Conservation (phyloP, 2,329 filamentous ascomycete species). For the Blastomyces emzantsi region DNA sequence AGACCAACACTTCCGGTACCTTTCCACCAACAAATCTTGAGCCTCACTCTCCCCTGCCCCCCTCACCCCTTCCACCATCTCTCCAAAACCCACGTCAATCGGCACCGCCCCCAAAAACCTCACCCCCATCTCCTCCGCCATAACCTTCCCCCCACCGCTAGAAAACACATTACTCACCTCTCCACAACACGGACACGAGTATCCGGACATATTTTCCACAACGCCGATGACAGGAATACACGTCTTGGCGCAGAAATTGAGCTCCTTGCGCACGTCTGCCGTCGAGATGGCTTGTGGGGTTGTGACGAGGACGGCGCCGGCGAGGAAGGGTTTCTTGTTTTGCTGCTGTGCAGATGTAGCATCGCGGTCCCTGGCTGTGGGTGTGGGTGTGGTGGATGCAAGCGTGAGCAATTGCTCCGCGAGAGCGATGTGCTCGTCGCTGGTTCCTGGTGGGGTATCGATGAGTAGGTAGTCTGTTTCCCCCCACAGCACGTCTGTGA, state of each 20-base stretch:
- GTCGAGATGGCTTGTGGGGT: slow-evolving; percentile 92
- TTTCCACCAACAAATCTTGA: slow-evolving; percentile 31
- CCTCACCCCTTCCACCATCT: slow-evolving; percentile 61
- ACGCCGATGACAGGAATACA: slow-evolving; percentile 73
- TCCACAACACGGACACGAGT: slow-evolving; percentile 50
- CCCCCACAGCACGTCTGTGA: slow-evolving; percentile 82
- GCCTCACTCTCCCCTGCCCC: slow-evolving; percentile 13
- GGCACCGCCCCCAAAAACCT: slow-evolving; percentile 79
- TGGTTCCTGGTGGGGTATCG: slow-evolving; percentile 92
- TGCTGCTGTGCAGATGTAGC: slow-evolving; percentile 33
- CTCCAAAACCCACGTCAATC: slow-evolving; percentile 86
- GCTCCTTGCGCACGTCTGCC: slow-evolving; percentile 86
- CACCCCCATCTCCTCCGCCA: slow-evolving; percentile 79
- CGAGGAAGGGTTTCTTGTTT: slow-evolving; percentile 50
- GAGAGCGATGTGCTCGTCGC: slow-evolving; percentile 92
- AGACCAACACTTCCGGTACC: slow-evolving; percentile 38
- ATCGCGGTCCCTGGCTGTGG: slow-evolving; percentile 15
- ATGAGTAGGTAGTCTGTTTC: slow-evolving; percentile 86
- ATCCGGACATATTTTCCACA: slow-evolving; percentile 79
- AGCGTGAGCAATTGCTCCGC: slow-evolving; percentile 67
- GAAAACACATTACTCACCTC: slow-evolving; percentile 93
- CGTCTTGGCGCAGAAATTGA: slow-evolving; percentile 87
- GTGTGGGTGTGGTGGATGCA: slow-evolving; percentile 8
- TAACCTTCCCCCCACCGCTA: slow-evolving; percentile 77
- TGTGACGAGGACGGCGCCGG: slow-evolving; percentile 88